Conservation (phyloP, 305 asterid species). For the Solanum hybrid region DNA sequence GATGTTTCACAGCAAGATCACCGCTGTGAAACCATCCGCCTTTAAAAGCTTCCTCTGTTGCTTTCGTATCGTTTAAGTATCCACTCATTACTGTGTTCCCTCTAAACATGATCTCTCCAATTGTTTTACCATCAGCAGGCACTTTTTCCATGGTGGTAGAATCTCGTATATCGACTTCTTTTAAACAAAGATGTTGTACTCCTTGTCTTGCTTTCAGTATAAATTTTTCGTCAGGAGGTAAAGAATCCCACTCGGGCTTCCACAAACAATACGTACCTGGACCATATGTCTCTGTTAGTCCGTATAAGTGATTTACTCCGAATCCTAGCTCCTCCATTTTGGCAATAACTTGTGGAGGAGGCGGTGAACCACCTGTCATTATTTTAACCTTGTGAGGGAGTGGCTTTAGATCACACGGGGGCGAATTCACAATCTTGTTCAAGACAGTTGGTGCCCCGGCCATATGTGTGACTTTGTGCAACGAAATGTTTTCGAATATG, state of each 20-base stretch:
- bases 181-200: constrained; percentile 45
- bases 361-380: constrained; percentile 86
- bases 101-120: constrained; percentile 69
- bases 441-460: constrained; percentile 90
- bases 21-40: constrained; percentile 94
- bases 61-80: constrained; percentile 51
- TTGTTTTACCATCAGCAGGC: constrained; percentile 49
- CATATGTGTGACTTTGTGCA: constrained; percentile 70
- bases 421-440: constrained; percentile 62
- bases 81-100: constrained; percentile 87
- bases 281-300: constrained; percentile 75
- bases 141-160: constrained; percentile 39
- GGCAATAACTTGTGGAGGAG: constrained; percentile 59
- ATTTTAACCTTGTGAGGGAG: constrained; percentile 56
- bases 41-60: constrained; percentile 53
- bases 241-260: constrained; percentile 73
- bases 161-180: constrained; percentile 64
- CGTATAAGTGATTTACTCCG: constrained; percentile 60
- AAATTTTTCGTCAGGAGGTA: constrained; percentile 34
- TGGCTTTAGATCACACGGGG: constrained; percentile 13
- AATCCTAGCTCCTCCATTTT: constrained; percentile 67
- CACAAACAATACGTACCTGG: constrained; percentile 72
- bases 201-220: constrained; percentile 70
- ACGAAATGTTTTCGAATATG: constrained; percentile 38
- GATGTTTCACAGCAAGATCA: constrained; percentile 72